Percentiles rank a stretch among this genome's conserved stretches.
Evolutionary conservation across 1,284 basidiomycete genomes (phyloP).

Genomic region (Neonothopanus nambi): DNA sequence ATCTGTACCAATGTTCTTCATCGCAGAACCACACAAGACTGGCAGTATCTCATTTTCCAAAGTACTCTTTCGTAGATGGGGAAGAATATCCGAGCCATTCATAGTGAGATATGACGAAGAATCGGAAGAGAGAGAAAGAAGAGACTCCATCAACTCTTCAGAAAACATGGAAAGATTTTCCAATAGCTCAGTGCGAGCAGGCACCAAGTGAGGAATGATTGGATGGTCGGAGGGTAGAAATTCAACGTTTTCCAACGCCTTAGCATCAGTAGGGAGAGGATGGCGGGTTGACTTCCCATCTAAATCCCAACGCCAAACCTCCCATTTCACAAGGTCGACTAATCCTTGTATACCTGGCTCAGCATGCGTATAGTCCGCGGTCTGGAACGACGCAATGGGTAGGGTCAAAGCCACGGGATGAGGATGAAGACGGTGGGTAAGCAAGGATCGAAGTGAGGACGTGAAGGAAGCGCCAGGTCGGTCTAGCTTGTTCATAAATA

Average conservation of each 20-base stretch:
- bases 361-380: slow-evolving; percentile 60
- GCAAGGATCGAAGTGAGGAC: slow-evolving; percentile 68
- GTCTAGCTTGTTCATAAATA: slow-evolving; percentile 90
- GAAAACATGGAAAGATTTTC: slow-evolving; percentile 82
- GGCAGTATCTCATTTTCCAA: slow-evolving; percentile 71
- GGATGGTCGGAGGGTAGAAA: slow-evolving; percentile 63
- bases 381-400: slow-evolving; percentile 75
- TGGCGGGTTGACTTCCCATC: slow-evolving; percentile 45
- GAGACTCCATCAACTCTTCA: slow-evolving; percentile 72
- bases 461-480: slow-evolving; percentile 79
- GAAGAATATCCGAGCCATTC: slow-evolving; percentile 49
- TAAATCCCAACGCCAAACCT: slow-evolving; percentile 70
- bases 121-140: slow-evolving; percentile 58
- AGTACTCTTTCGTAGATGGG: slow-evolving; percentile 69
- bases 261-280: slow-evolving; percentile 52
- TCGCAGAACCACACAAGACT: slow-evolving; percentile 82
- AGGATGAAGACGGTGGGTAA: slow-evolving; percentile 73
- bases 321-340: slow-evolving; percentile 81
- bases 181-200: slow-evolving; percentile 69
- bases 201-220: slow-evolving; percentile 59
- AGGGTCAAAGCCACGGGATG: slow-evolving; percentile 74
- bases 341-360: slow-evolving; percentile 79
- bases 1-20: slow-evolving; percentile 81
- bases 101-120: slow-evolving; percentile 66
- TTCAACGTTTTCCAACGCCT: slow-evolving; percentile 40